Percentiles rank a stretch among this genome's conserved stretches.
phyloP scores from a whole-genome alignment of 495 filamentous ascomycete species.

The Neurospora pannonica region DNA sequence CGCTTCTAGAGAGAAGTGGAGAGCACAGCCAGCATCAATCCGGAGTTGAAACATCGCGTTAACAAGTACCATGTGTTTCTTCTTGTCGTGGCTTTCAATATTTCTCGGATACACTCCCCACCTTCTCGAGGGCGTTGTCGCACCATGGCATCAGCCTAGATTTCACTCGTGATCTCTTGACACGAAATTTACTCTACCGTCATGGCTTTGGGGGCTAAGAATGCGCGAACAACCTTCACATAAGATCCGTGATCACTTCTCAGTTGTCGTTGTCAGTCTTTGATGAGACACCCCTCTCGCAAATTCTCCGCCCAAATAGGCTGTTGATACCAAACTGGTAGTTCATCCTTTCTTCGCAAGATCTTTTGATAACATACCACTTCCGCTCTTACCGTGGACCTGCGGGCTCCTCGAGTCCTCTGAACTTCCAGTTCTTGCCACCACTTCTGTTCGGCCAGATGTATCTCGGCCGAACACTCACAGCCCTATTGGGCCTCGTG shows the following conservation, averaged over 20 bases:
- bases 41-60: neutral
- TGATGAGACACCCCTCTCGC: neutral
- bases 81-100: neutral
- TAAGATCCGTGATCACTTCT: neutral
- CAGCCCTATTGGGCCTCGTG: neutral
- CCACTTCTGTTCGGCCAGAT: neutral
- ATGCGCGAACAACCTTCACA: neutral
- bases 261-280: neutral
- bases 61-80: neutral
- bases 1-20: neutral
- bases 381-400: neutral
- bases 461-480: neutral
- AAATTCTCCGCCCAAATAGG: neutral
- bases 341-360: neutral
- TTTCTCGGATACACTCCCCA: neutral
- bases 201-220: neutral
- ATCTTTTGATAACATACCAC: neutral
- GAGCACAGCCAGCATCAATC: neutral
- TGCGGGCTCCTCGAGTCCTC: neutral
- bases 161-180: neutral
- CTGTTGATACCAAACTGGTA: neutral
- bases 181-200: neutral
- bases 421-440: neutral
- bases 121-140: neutral
- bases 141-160: neutral